Conservation (phyloP, 345 rosid species). For the Viola odorata region DNA sequence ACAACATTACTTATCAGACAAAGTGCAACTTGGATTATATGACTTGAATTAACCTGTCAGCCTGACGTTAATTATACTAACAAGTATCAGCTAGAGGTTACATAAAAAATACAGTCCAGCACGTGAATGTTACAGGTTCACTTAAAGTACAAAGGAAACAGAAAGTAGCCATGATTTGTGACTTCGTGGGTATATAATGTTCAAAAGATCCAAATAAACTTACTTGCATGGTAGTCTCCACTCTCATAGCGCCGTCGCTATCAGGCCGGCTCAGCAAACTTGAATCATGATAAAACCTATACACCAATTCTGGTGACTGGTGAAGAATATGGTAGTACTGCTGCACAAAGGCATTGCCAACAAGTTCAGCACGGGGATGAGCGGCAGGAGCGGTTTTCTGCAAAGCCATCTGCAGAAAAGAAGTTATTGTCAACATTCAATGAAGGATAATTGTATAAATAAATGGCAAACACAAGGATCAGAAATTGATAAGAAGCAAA, state of each 20-base stretch:
- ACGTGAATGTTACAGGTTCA: neutral
- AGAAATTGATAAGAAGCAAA: neutral
- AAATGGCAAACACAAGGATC: neutral
- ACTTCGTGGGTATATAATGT: too few relatives aligned
- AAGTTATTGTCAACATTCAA: neutral
- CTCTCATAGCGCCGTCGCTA: slow-evolving; percentile 39
- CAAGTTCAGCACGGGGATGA: slow-evolving; percentile 29
- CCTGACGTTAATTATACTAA: neutral
- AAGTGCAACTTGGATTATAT: neutral
- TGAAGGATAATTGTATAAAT: neutral
- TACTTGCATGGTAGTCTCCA: slow-evolving; percentile 50
- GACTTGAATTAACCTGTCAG: neutral
- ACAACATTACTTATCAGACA: neutral
- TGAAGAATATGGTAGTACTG: slow-evolving; percentile 49
- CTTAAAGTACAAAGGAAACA: neutral
- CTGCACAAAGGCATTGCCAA: slow-evolving; percentile 57
- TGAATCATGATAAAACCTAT: slow-evolving; percentile 52
- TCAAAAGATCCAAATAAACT: slow-evolving; percentile 8
- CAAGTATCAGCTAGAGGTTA: neutral
- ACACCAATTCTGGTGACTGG: slow-evolving; percentile 32
- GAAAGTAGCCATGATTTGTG: too few relatives aligned
- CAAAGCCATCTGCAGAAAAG: slow-evolving; percentile 43
- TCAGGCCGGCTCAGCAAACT: slow-evolving; percentile 51
- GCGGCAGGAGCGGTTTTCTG: slow-evolving; percentile 46
- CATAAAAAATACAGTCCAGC: neutral